Evolutionary conservation across 1,284 basidiomycete genomes (phyloP), one percentile per base, ranked within the genome.

Genomic region (Schizopora paradoxa): DNA sequence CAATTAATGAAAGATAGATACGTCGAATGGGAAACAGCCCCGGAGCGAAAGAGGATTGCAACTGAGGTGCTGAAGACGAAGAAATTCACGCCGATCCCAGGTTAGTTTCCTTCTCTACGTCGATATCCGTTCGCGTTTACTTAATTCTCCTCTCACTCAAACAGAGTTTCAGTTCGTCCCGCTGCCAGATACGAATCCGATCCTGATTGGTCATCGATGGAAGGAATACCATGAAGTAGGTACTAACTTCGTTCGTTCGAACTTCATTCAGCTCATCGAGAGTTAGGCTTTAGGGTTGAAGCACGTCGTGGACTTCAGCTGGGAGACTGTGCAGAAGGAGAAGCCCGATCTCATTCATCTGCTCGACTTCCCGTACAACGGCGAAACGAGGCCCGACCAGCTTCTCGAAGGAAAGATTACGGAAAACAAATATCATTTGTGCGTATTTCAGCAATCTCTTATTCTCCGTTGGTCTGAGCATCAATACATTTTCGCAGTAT

Each of bases 291-390:
- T 77, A 40, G 76, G 74, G 7, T 61, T 77, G 26, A 59, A 64
- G 50, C 56, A 56, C 21, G 68, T 76, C 46, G 69, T 74, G 43
- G 69, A 74, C 51, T 65, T 67, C 53, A 76, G 72, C 62, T 77
- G 76, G 76, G 66, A 72, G 49, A 67, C 68, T 2, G 72, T 77
- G 18, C 68, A 70, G 49, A 67, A 66, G 51, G 76, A 77, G 57
- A 78, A 78, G 54, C 67, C 69, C 7, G 70, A 74, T 52, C 63
- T 77, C 53, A 68, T 77, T 25, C 74, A 77, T 51, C 57, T 78
- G 11, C 62, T 77, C 23, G 73, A 76, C 52, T 77, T 73, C 49
- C 69, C 74, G 5, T 74, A 74, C 54, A 76, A 77, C 51, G 74
- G 73, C 31, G 73, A 74, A 58, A 73, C 73, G 14, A 62, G 57